Percentiles rank a stretch among this genome's conserved stretches.
Evolutionary conservation across 1,139 yeast genomes (phyloP).

Genomic region (Nakaseomyces glabratus): DNA sequence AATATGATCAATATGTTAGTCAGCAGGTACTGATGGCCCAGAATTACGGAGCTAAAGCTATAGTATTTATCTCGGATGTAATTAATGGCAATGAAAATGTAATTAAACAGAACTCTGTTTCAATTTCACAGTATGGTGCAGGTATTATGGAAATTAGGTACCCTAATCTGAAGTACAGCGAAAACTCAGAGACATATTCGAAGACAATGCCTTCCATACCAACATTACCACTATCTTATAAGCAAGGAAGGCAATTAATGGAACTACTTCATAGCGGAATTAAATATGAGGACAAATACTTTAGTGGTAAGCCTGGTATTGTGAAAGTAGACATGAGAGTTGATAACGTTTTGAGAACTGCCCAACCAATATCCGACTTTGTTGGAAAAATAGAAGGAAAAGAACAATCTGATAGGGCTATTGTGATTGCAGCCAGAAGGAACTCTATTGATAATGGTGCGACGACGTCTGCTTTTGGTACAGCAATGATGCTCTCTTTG

Average conservation of each 20-base stretch:
- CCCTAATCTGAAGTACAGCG: conserved; percentile 36
- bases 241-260: conserved; percentile 51
- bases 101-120: conserved; percentile 58
- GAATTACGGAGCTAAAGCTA: conserved; percentile 43
- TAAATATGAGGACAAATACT: conserved; percentile 32
- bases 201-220: conserved; percentile 51
- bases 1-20: conserved; percentile 51
- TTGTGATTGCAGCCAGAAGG: conserved; percentile 77
- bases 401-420: conserved; percentile 67
- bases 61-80: conserved; percentile 37
- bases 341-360: conserved; percentile 43
- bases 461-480: conserved; percentile 63
- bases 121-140: conserved; percentile 52
- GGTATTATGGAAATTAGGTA: conserved; percentile 40
- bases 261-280: conserved; percentile 33
- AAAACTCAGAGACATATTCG: background rate
- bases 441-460: conserved; percentile 78
- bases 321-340: conserved; percentile 35
- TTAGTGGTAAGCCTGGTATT: conserved; percentile 32
- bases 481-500: conserved; percentile 62
- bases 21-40: conserved; percentile 47
- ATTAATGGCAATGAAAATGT: conserved; percentile 33
- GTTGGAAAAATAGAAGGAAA: conserved; percentile 70
- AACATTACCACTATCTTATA: conserved; percentile 64
- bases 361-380: conserved; percentile 71